Base-by-base conservation (phyloP, 176 grass and related monocot species). In the Bonia amplexicaulis region DNA sequence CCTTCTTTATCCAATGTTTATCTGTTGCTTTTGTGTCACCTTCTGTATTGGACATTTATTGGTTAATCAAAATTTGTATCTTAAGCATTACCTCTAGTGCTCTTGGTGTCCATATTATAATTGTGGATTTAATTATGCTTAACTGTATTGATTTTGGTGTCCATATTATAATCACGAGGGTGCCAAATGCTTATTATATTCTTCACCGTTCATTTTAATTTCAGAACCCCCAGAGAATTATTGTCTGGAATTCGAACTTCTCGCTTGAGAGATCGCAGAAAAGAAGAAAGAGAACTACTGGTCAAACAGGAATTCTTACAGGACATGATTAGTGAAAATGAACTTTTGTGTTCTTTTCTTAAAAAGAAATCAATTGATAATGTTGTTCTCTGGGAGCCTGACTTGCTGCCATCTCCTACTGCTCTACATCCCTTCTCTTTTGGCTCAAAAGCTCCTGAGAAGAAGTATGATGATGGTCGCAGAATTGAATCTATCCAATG, bases 251-350 rank as follows among this genome's bases (percentile, higher is more conserved):
- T 85, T 33, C 89, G 96, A 72, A 99, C 84, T 80, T 99, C 96
- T 84, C 89, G 96, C 13, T 79, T 92, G 58, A 92, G 93, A 82
- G 90, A 99, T 74, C 93, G 96, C 45, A 96, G 77, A 88, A 99
- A 94, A 87, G 96, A 99, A 92, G 96, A 99, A 55, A 88, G 88
- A 83, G 96, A 99, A 82, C 73, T 99, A 51, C 35, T 96, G 58
- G 90, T 99, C 44, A 99, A 99, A 81, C 88, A 85, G 75, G 90
- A 89, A 85, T 99, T 99, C 79, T 92, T 99, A 77, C 89, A 94
- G 22, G 96, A 99, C 79, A 99, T 99, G 93, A 87, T 96, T 72
- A 94, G 86, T 69, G 96, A 99, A 90, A 94, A 89, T 74, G 54
- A 89, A 53, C 68, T 94, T 59, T 62, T 96, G 53, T 96, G 78